Percentiles rank a stretch among this genome's conserved stretches.
Conservation (phyloP, 2,329 filamentous ascomycete species). For the Gnomoniopsis smithogilvyi region DNA sequence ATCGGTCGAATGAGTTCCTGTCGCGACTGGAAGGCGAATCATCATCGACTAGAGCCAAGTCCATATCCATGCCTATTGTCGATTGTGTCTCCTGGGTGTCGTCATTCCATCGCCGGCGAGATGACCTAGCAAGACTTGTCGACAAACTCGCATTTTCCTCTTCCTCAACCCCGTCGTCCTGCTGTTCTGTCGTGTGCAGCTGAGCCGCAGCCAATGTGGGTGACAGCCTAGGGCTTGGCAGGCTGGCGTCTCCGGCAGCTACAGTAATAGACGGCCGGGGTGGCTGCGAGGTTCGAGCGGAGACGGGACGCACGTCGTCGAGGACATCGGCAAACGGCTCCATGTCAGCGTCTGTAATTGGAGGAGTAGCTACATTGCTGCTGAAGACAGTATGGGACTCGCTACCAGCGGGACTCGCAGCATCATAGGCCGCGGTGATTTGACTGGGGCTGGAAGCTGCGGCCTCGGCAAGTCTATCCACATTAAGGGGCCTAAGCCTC, state of each 20-base stretch:
- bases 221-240: constrained; percentile 92
- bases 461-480: constrained; percentile 41
- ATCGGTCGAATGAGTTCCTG: constrained; percentile 27
- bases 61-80: constrained; percentile 33
- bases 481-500: constrained; percentile 37
- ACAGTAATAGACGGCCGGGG: constrained; percentile 63
- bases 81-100: constrained; percentile 36
- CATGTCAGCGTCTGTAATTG: constrained; percentile 69
- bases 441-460: constrained; percentile 41
- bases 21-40: constrained; percentile 27
- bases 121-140: constrained; percentile 31
- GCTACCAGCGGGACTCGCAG: constrained; percentile 50
- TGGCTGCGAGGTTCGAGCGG: constrained; percentile 42
- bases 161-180: constrained; percentile 42
- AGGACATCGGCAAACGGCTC: constrained; percentile 52
- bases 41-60: constrained; percentile 24
- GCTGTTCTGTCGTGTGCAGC: constrained; percentile 36
- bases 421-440: constrained; percentile 40
- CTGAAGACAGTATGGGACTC: constrained; percentile 59
- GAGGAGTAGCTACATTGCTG: constrained; percentile 68
- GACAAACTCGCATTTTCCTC: constrained; percentile 33
- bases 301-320: constrained; percentile 47
- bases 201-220: constrained; percentile 77
- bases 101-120: constrained; percentile 29
- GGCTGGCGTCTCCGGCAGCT: constrained; percentile 79